Percentiles rank a stretch among this genome's conserved stretches.
phyloP scores from a whole-genome alignment of 2,329 filamentous ascomycete species.

The Penicillium sclerotigenum region DNA sequence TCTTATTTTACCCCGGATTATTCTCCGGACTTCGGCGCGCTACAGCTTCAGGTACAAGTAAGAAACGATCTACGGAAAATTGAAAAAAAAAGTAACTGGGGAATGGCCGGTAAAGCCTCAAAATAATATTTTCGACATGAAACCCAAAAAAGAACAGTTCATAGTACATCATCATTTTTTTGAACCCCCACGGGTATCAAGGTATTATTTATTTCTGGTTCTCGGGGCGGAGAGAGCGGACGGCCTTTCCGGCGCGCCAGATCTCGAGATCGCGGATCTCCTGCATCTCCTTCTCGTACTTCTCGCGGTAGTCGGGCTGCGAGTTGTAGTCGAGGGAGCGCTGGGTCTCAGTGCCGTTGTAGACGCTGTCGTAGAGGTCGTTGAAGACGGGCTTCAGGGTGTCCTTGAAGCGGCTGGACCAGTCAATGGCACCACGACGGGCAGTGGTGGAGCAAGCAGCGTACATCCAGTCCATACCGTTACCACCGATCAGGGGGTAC shows the following conservation, averaged over 20 bases:
- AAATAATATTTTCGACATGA: conserved; percentile 12
- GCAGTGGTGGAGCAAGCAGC: conserved; percentile 98
- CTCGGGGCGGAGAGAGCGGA: conserved; percentile 80
- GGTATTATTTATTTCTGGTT: conserved; percentile 67
- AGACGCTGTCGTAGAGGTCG: conserved; percentile 89
- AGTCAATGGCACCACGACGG: conserved; percentile 97
- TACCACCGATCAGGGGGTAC: conserved; percentile 93
- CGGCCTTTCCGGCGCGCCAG: conserved; percentile 97
- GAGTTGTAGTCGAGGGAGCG: conserved; percentile 96
- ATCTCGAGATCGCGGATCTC: conserved; percentile 98
- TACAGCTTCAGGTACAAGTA: not conserved
- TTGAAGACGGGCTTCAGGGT: conserved; percentile 99
- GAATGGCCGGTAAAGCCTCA: conserved; percentile 7
- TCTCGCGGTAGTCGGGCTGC: conserved; percentile 92
- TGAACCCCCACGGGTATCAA: conserved; percentile 28
- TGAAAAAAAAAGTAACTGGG: not conserved
- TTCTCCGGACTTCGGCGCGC: conserved; percentile 3
- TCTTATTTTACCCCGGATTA: conserved; percentile 8
- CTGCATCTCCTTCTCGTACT: conserved; percentile 97
- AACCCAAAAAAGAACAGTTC: conserved; percentile 27
- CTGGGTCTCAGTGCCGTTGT: conserved; percentile 89
- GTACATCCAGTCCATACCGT: conserved; percentile 99
- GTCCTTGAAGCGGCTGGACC: conserved; percentile 95
- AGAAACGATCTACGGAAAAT: not conserved
- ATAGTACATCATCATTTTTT: conserved; percentile 41